phyloP scores from a whole-genome alignment of 495 filamentous ascomycete species.

The Penicillium silybi region DNA sequence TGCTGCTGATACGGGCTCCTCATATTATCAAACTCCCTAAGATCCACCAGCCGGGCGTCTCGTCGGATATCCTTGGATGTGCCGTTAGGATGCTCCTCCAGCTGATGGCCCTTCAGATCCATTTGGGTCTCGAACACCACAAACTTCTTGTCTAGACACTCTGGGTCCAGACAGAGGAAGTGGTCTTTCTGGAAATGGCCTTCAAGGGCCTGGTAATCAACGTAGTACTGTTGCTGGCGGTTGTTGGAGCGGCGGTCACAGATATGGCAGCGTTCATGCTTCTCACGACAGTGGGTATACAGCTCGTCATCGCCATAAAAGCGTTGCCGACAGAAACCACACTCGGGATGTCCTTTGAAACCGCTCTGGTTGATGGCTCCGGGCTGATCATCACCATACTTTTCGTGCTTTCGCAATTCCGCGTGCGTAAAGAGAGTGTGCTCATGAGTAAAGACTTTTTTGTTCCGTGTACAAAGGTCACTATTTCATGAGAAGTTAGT shows the following conservation, averaged over 20 bases:
- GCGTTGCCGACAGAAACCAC: conserved; percentile 82
- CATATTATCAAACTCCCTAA: conserved; percentile 73
- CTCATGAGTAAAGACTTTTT: conserved; percentile 98
- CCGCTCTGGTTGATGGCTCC: conserved; percentile 90
- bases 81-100: conserved; percentile 70
- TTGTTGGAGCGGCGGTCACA: conserved; percentile 73
- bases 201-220: conserved; percentile 79
- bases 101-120: conserved; percentile 84
- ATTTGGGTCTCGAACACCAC: conserved; percentile 94
- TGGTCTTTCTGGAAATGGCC: conserved; percentile 84
- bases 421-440: conserved; percentile 86
- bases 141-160: conserved; percentile 95
- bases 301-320: conserved; percentile 97
- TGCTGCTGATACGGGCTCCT: conserved; percentile 64
- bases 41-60: conserved; percentile 82
- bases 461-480: conserved; percentile 89
- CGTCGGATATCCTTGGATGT: conserved; percentile 78
- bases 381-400: conserved; percentile 84
- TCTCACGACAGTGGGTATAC: conserved; percentile 84
- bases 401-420: conserved; percentile 82
- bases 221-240: conserved; percentile 79
- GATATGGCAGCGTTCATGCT: conserved; percentile 91
- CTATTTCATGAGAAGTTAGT: conserved; percentile 24
- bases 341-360: conserved; percentile 94
- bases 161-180: conserved; percentile 76